Evolutionary conservation across 768 basidiomycete genomes (phyloP).

Genomic region (Crepidotus variabilis): DNA sequence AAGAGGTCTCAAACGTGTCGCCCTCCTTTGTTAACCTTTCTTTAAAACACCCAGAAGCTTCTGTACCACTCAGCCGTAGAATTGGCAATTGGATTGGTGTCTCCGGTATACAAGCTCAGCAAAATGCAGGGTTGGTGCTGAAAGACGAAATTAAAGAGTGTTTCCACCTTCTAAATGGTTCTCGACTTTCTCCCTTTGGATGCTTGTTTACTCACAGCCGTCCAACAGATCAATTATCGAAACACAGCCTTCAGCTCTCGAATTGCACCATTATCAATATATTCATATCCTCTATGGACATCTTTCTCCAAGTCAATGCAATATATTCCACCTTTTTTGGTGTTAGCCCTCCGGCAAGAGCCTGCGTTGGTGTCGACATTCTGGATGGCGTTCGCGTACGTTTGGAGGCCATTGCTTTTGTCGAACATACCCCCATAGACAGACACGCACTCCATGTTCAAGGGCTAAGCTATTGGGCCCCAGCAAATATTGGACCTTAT

Average conservation of each 20-base stretch:
- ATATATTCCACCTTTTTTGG: constrained; percentile 85
- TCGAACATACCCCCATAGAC: constrained; percentile 32
- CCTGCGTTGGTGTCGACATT: constrained; percentile 85
- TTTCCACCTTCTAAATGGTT: constrained; percentile 65
- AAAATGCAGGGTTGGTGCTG: constrained; percentile 34
- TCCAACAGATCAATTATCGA: constrained; percentile 48
- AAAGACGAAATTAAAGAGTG: constrained; percentile 72
- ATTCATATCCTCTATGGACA: constrained; percentile 75
- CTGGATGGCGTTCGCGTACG: constrained; percentile 51
- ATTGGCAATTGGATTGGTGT: constrained; percentile 69
- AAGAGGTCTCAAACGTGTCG: not conserved
- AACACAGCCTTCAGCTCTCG: constrained; percentile 46
- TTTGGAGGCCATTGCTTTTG: constrained; percentile 82
- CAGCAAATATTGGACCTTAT: constrained; percentile 98
- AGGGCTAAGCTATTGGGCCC: constrained; percentile 96
- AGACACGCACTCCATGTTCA: constrained; percentile 90
- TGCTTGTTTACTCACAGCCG: not conserved
- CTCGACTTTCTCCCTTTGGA: constrained; percentile 5
- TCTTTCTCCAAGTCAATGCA: constrained; percentile 74
- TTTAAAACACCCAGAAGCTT: constrained; percentile 4
- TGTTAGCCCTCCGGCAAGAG: constrained; percentile 86
- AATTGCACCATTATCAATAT: constrained; percentile 78
- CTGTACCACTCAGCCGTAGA: constrained; percentile 19
- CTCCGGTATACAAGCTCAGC: constrained; percentile 45
- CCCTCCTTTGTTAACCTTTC: not conserved